Base-by-base conservation (phyloP, 768 basidiomycete genomes). In the Lactarius hatsudake region DNA sequence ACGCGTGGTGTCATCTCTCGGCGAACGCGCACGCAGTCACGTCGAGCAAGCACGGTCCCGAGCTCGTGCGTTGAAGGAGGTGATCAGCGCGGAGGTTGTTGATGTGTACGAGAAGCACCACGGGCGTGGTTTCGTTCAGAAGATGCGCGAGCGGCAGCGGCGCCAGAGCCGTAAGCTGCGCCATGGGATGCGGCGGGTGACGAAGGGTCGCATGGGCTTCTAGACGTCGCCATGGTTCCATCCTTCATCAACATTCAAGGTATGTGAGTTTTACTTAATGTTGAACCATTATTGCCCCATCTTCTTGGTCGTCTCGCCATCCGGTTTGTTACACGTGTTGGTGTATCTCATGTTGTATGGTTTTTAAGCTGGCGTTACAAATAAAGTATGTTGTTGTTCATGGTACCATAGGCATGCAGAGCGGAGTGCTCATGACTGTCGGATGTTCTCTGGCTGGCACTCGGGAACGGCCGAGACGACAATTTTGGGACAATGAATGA, bases 11-110 rank as follows among this genome's bases (percentile, higher is more conserved):
- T 64, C 72, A 13, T 71, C 72, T 30, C 62, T 76, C 5, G 53
- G 72, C 32, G 72, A 72, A 61, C 69, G 62, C n/a, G 69, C 76
- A 30, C 71, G 67, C 28, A 72, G 68, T 12, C 71, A 71, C 48
- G 69, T 74, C 32, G 64, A 62, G 60, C 63, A 69, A 10, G 77
- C 77, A 54, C 71, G 67, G 67, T 71, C 70, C 66, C 73, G 74
- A 61, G 76, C 77, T 45, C 67, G 66, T n/a, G 67, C 69, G 13
- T 28, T 74, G 61, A 70, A 71, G 69, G 71, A 74, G 63, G 65
- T 60, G 9, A 59, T 71, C 61, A 59, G 59, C 26, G 59, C 48
- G 23, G 61, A 63, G 23, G 62, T 69, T 4, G 56, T 38, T 17
- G 53, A 58, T 32, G 62, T 64, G 20, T 69, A 61, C 48, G 54